Evolutionary conservation across 257 asterid species (phyloP), one percentile per base, ranked within the genome.

Genomic region (Gentiana dahurica): DNA sequence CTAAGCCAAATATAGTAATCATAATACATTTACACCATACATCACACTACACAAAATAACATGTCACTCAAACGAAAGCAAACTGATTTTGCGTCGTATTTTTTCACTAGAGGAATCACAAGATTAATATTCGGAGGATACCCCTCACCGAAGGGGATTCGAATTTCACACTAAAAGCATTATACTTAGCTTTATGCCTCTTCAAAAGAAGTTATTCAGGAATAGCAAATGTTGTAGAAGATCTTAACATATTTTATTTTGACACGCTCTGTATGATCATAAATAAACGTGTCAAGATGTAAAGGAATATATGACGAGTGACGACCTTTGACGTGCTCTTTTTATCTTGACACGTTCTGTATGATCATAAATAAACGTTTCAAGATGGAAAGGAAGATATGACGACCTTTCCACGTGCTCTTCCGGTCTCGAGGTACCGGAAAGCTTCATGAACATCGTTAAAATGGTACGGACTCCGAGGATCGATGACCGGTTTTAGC

Each of bases 371-470:
- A 12, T 52, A 12, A 44, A 32, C n/a, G 48, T 12, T 36, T 4
- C 32, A 58, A 13, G 73, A 36, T 5, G 75, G 75, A 37, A 76
- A 66, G 39, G 68, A 61, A 9, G 76, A 78, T 7, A 84, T 64
- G 59, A 81, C 81, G 10, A 81, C 75, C 39, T 81, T 81, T 8
- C 90, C 94, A 64, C 77, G 68, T 8, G 87, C 90, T 55, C 94
- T 69, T 37, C 94, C 94, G n/a, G 94, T 81, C 60, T 84, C 94
- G 4, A 84, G 43, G 36, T 79, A 59, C 12, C 72, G 66, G 45
- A 84, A 81, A 49, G 90, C 94, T 51, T 68, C 49, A 3, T 72
- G 34, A 53, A 49, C 80, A 55, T 81, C 57, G 55, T 36, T 51
- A 67, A 84, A 81, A 57, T 60, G 62, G 56, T 70, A 66, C 37